Percentiles rank a stretch among this genome's conserved stretches.
Conservation (phyloP, 192 early-diverging fungal genomes). For the Coemansia sp. region DNA sequence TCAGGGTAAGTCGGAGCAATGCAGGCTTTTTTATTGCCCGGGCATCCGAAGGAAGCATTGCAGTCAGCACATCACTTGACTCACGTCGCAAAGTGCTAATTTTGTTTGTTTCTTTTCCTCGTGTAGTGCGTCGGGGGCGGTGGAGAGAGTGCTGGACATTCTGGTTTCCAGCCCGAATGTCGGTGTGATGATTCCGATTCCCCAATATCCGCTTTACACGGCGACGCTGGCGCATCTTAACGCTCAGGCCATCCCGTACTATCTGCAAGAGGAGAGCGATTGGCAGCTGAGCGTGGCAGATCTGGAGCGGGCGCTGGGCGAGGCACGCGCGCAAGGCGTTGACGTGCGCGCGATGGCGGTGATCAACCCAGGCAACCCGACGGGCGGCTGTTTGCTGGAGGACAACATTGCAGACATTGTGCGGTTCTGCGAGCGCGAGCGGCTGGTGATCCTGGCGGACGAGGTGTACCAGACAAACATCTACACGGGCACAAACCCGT, state of each 20-base stretch:
- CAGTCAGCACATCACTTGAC: neutral
- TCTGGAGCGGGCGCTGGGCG: slow-evolving; percentile 60
- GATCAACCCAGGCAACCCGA: slow-evolving; percentile 99
- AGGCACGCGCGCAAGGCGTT: slow-evolving; percentile 65
- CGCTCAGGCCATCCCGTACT: slow-evolving; percentile 90
- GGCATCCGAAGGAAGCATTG: neutral
- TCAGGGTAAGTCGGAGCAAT: slow-evolving; percentile 56
- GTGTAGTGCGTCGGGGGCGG: slow-evolving; percentile 75
- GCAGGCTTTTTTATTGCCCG: neutral
- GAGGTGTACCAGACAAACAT: slow-evolving; percentile 99
- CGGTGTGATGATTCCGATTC: slow-evolving; percentile 99
- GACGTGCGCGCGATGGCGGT: slow-evolving; percentile 95
- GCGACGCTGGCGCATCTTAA: slow-evolving; percentile 84
- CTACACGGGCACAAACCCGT: slow-evolving; percentile 78
- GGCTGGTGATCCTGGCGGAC: slow-evolving; percentile 87
- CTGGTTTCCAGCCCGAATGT: slow-evolving; percentile 73
- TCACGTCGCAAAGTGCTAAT: neutral
- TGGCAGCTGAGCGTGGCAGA: slow-evolving; percentile 78
- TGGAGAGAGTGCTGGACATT: slow-evolving; percentile 88
- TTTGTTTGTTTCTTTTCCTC: slow-evolving; percentile 4
- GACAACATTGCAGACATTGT: slow-evolving; percentile 90
- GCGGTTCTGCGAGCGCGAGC: slow-evolving; percentile 79
- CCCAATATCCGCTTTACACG: slow-evolving; percentile 98
- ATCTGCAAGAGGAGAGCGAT: slow-evolving; percentile 79
- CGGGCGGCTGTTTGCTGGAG: slow-evolving; percentile 81